Percentiles rank a stretch among this genome's conserved stretches.
Conservation (phyloP, 2,329 filamentous ascomycete genomes). For the Diplodia seriata region DNA sequence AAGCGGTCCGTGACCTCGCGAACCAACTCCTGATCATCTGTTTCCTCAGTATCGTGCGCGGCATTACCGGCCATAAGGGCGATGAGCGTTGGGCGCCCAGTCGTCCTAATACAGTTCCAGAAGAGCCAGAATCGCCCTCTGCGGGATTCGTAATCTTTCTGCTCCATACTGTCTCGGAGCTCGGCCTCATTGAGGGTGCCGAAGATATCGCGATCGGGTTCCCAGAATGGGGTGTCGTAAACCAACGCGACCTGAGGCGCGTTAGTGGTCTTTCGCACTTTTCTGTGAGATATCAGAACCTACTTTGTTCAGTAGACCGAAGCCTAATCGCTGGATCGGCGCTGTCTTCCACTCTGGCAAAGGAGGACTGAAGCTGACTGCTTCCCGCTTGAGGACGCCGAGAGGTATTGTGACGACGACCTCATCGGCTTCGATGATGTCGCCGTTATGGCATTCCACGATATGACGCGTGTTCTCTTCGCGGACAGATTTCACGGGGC, state of each 20-base stretch:
- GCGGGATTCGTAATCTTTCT: slow-evolving; percentile 77
- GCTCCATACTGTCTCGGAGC: slow-evolving; percentile 72
- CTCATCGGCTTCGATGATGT: slow-evolving; percentile 79
- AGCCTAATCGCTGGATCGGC: slow-evolving; percentile 84
- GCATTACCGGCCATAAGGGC: slow-evolving; percentile 96
- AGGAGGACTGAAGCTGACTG: slow-evolving; percentile 84
- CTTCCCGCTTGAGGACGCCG: slow-evolving; percentile 85
- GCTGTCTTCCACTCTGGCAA: slow-evolving; percentile 86
- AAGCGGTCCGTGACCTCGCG: slow-evolving; percentile 81
- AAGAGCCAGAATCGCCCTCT: slow-evolving; percentile 97
- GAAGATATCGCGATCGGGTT: slow-evolving; percentile 88
- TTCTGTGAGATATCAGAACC: neutral
- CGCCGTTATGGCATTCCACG: slow-evolving; percentile 75
- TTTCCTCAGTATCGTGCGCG: slow-evolving; percentile 83
- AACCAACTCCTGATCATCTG: slow-evolving; percentile 76
- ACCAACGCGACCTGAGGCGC: slow-evolving; percentile 72
- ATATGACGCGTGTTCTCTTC: slow-evolving; percentile 61
- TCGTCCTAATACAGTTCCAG: slow-evolving; percentile 93
- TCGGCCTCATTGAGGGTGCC: slow-evolving; percentile 81
- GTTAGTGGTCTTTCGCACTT: neutral
- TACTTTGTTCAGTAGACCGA: slow-evolving; percentile 90
- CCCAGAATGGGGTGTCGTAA: slow-evolving; percentile 91
- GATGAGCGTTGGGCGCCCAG: slow-evolving; percentile 82
- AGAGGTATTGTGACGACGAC: slow-evolving; percentile 91
- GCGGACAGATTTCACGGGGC: slow-evolving; percentile 76